phyloP scores from a whole-genome alignment of 1,284 basidiomycete species.

The Trichosporon inkin region DNA sequence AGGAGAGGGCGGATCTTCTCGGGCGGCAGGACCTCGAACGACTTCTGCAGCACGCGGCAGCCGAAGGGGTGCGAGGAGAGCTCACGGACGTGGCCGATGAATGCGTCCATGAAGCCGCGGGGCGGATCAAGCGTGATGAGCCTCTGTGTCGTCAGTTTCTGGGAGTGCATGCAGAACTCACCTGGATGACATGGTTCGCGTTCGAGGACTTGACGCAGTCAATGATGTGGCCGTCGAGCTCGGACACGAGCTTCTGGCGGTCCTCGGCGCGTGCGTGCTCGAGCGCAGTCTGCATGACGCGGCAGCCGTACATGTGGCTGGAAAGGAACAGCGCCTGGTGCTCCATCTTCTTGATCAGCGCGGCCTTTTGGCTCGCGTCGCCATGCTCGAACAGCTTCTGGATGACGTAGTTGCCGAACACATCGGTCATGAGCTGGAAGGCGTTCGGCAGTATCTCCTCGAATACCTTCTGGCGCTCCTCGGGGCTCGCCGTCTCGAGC shows the following conservation, averaged over 20 bases:
- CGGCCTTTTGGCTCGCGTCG: constrained; percentile 66
- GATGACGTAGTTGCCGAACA: constrained; percentile 96
- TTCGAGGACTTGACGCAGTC: constrained; percentile 89
- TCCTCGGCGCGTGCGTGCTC: constrained; percentile 75
- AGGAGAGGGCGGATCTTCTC: constrained; percentile 67
- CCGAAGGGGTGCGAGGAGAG: constrained; percentile 89
- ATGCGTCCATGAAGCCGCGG: constrained; percentile 68
- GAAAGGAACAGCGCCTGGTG: constrained; percentile 73
- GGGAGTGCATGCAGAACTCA: constrained; percentile 32
- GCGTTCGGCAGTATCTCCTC: constrained; percentile 83
- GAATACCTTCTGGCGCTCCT: constrained; percentile 78
- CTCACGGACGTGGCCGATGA: constrained; percentile 76
- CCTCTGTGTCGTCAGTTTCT: constrained; percentile 23
- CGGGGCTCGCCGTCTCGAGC: constrained; percentile 67
- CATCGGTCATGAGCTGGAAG: constrained; percentile 79
- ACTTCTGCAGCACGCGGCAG: constrained; percentile 90
- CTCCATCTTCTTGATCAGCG: constrained; percentile 71
- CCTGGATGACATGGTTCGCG: constrained; percentile 80
- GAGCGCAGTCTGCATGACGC: constrained; percentile 63
- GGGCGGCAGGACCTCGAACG: constrained; percentile 77
- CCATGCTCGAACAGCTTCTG: constrained; percentile 95
- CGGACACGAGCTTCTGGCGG: constrained; percentile 68
- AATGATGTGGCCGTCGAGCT: constrained; percentile 76
- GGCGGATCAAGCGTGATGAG: constrained; percentile 75
- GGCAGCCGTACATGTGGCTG: constrained; percentile 91